A percentile compares a stretch with the other conserved stretches of the same genome.
These are phyloP conservation scores for Pleomassaria siparia DNA, from an alignment of 2,329 filamentous ascomycete genomes.

Conservation along the genomic window DNA sequence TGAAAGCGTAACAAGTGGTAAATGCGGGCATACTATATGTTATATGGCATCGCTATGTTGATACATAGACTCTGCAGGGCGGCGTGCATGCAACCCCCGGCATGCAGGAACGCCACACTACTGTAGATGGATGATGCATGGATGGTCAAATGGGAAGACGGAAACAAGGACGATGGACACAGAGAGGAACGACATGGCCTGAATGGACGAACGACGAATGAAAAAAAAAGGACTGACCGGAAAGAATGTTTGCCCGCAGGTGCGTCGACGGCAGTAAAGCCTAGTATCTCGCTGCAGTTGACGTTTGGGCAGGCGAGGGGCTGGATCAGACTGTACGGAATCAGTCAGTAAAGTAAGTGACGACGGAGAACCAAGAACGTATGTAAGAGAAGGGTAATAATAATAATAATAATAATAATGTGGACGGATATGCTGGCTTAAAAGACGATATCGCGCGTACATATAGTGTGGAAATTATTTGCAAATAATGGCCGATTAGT, in stretches of 20 bases:
- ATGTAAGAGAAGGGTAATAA: too few species aligned
- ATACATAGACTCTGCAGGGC: constrained; percentile 17
- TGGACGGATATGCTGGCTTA: constrained; percentile 34
- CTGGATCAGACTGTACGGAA: constrained; percentile 34
- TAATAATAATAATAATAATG: constrained; percentile 16
- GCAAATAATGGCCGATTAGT: constrained; percentile 33
- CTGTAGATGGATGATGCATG: too few species aligned
- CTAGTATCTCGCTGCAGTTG: constrained; percentile 31
- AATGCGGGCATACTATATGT: constrained; percentile 11
- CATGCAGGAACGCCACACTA: constrained; percentile 10
- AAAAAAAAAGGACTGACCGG: constrained; percentile 33
- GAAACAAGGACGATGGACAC: too few species aligned
- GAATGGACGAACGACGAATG: constrained; percentile 3
- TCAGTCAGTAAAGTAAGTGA: constrained; percentile 17
- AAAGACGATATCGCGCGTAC: constrained; percentile 43
- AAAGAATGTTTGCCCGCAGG: constrained; percentile 29
- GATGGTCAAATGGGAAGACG: too few species aligned
- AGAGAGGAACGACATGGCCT: too few species aligned
- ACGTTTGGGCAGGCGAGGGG: constrained; percentile 32
- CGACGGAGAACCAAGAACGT: background rate
- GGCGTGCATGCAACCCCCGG: constrained; percentile 21
- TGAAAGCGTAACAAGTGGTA: background rate
- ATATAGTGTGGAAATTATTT: constrained; percentile 42
- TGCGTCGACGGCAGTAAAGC: constrained; percentile 32
- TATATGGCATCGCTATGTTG: constrained; percentile 19